Evolutionary conservation across 202 grass and related monocot species (phyloP), one percentile per base, ranked within the genome.

Genomic region (Setaria italica): DNA sequence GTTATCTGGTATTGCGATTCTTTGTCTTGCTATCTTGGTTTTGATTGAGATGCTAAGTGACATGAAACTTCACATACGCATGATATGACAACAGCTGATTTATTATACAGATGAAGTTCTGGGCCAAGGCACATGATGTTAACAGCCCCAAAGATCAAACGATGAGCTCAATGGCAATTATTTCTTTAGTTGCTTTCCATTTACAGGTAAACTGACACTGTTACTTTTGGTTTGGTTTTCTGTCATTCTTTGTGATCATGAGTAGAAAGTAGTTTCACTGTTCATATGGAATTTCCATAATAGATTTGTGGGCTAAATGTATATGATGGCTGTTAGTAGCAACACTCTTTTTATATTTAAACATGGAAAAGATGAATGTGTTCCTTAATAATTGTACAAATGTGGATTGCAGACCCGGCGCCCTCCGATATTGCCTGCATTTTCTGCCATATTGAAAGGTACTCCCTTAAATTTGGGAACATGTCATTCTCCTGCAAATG

Each of bases 171-270:
- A 94, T 99, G 87, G 80, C 91, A 20, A 94, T 99, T 88, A 94
- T 95, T 81, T 87, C 96, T 4, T 92, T 99, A 92, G 96, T 98
- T 80, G 89, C 96, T 89, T 99, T 99, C 82, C 96, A 99, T 89
- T 94, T 99, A 72, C 96, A 99, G 96, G 96, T 95, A 92, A 74
- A 81, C 19, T 70, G 64, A 66, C 66, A 76, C 34, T 75, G 10
- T 83, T 81, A 48, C 41, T 41, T 70, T 78, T 50, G 33, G 30
- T 72, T 62, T 49, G n/a, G 67, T 62, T 79, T 84, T 83, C 37
- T 49, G 9, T 83, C 64, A 34, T 50, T 56, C n/a, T 54, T 62
- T n/a, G 46, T 65, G 21, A 64, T 67, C 20, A 69, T 64, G 57
- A 78, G 29, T 77, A 70, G 45, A 67, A 20, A 64, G 67, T 81